Base-by-base conservation (phyloP, 495 filamentous ascomycete species). In the Chaetomidium leptoderma region DNA sequence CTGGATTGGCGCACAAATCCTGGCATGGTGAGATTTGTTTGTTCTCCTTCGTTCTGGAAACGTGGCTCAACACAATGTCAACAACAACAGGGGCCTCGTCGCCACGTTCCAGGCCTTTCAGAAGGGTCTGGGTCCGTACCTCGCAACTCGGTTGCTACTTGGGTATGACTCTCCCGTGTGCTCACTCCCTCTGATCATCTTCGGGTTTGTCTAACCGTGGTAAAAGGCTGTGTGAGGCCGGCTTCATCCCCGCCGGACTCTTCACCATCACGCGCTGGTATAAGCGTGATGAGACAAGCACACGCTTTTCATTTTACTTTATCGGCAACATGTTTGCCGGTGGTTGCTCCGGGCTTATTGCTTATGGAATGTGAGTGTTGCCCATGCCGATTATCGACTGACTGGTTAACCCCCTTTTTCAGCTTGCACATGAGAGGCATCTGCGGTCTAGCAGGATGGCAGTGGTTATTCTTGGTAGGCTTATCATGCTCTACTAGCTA, bases 241-340 rank as follows among this genome's bases (percentile, higher is more conserved):
- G 81, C 0, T 86, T 83, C 59, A 84, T 84, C 55, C 82, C 82
- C 13, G 81, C 77, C 24, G 76, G 78, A 4, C 67, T 86, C 1
- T 86, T 79, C 47, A 83, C 81, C 24, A 72, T 84, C 24, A 82
- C 82, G 0, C 76, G 76, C 6, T 84, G 82, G 81, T 86, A 84
- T 60, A 84, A 80, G 65, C 75, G 70, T 16, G 73, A 76, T 7
- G 83, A 86, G 61, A 79, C 76, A 1, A 79, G 75, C 62, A 70
- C 79, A 26, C 78, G 82, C 0, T 77, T 81, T 21, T 74, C 76
- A 6, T 63, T 75, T 0, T 84, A 81, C 68, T 84, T 82, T 63
- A 74, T 84, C 48, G 81, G 83, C 8, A 74, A 70, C 42, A 60
- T 70, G 61, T 68, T 78, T 27, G 76, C 80, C 5, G 57, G 29